Conservation (phyloP, 495 filamentous ascomycete species). For the Penicillium subrubescens region DNA sequence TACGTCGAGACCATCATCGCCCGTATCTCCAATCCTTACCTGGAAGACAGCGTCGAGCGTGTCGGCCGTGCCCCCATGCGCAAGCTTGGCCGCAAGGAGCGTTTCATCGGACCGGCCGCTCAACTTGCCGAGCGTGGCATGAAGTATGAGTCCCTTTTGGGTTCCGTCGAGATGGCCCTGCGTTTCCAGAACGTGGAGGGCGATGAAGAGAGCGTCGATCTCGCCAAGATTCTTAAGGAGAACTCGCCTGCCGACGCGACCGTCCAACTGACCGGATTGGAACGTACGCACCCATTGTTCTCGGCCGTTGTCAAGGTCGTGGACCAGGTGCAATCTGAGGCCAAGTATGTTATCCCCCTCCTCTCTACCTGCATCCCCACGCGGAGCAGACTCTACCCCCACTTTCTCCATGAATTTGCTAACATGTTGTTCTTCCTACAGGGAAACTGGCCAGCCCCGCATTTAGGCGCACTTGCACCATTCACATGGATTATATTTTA, state of each 20-base stretch:
- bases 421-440: constrained; percentile 9
- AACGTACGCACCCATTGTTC: constrained; percentile 72
- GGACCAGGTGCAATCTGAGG: constrained; percentile 68
- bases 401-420: constrained; percentile 1
- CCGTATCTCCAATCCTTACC: constrained; percentile 92
- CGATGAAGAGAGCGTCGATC: constrained; percentile 80
- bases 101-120: constrained; percentile 89
- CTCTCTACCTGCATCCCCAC: neutral
- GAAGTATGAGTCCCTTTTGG: constrained; percentile 68
- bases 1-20: constrained; percentile 92
- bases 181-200: constrained; percentile 90
- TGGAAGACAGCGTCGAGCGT: constrained; percentile 91
- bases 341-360: constrained; percentile 36
- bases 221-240: constrained; percentile 79
- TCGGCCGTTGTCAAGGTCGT: constrained; percentile 70
- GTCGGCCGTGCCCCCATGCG: constrained; percentile 93
- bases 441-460: constrained; percentile 33
- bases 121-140: constrained; percentile 78
- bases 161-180: constrained; percentile 81
- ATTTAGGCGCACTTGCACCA: constrained; percentile 18
- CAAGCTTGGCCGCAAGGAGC: constrained; percentile 90
- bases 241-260: constrained; percentile 66
- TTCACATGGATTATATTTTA: constrained; percentile 3
- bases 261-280: constrained; percentile 74
- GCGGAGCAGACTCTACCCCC: neutral